phyloP scores from a whole-genome alignment of 768 basidiomycete species.

The Podaxis rugospora region DNA sequence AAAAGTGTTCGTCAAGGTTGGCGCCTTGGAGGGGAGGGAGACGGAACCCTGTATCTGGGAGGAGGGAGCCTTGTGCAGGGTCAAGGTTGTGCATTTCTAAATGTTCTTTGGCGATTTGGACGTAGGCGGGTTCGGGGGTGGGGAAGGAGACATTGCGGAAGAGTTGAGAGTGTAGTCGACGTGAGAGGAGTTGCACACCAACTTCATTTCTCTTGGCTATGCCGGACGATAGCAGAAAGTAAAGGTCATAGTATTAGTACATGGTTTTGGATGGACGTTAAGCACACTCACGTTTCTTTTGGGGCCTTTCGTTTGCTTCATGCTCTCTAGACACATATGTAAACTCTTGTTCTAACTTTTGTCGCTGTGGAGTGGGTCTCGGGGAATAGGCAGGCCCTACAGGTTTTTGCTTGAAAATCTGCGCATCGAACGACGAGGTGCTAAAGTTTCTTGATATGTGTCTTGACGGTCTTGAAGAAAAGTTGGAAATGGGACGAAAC shows the following conservation, averaged over 20 bases:
- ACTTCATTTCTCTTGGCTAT: slow-evolving; percentile 75
- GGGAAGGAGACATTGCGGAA: slow-evolving; percentile 70
- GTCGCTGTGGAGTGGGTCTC: background rate
- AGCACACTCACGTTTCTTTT: slow-evolving; percentile 1
- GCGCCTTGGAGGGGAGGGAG: slow-evolving; percentile 81
- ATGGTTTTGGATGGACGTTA: background rate
- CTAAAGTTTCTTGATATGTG: background rate
- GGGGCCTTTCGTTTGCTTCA: background rate
- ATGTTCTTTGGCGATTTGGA: slow-evolving; percentile 78
- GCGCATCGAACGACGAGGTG: background rate
- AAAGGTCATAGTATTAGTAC: background rate
- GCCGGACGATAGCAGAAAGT: background rate
- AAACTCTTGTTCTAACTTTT: background rate
- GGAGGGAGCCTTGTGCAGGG: slow-evolving; percentile 70
- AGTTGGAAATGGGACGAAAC: slow-evolving; percentile 3
- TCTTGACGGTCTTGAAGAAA: slow-evolving; percentile 1
- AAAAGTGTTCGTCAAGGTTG: slow-evolving; percentile 86
- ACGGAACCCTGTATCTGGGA: slow-evolving; percentile 76
- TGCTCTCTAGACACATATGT: background rate
- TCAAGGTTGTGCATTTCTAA: slow-evolving; percentile 79
- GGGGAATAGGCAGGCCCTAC: background rate
- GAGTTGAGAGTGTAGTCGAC: slow-evolving; percentile 74
- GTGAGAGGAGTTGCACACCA: slow-evolving; percentile 91
- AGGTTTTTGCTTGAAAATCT: slow-evolving; percentile 5
- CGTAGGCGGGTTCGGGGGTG: slow-evolving; percentile 50